These are phyloP conservation scores for Saxophila tyrrhenica DNA, from an alignment of 495 filamentous ascomycete species.

Conservation along the genomic window DNA sequence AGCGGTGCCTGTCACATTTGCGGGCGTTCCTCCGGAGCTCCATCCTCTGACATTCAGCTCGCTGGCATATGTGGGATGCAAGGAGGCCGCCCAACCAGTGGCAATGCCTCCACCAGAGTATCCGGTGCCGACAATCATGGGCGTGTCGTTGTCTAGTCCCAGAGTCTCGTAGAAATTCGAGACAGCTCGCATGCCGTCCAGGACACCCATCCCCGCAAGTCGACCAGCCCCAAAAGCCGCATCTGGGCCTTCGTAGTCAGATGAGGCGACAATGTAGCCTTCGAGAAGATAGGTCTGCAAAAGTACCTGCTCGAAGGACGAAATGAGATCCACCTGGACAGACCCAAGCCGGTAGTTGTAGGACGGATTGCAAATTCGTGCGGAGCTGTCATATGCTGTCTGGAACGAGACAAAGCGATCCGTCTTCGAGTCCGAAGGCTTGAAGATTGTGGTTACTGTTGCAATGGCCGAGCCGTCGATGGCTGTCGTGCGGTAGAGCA, in stretches of 20 bases:
- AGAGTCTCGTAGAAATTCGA: not conserved
- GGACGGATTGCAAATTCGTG: too few relatives aligned
- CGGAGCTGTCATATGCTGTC: too few relatives aligned
- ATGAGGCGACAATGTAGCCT: conserved; percentile 9
- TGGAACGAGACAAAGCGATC: too few relatives aligned
- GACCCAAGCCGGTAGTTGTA: too few relatives aligned
- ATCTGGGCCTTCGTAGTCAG: conserved; percentile 13
- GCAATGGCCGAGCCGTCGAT: too few relatives aligned
- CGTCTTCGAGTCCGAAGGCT: too few relatives aligned
- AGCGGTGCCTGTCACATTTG: too few relatives aligned
- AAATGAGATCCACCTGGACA: conserved; percentile 5
- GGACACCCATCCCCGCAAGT: not conserved
- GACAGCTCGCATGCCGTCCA: conserved; percentile 10
- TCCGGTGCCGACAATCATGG: conserved; percentile 1
- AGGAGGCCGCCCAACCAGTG: conserved; percentile 4
- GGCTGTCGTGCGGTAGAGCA: too few relatives aligned
- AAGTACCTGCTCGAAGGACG: not conserved
- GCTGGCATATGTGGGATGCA: conserved; percentile 6
- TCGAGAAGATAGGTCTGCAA: not conserved
- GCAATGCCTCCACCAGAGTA: conserved; percentile 12
- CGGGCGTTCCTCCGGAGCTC: conserved; percentile 1
- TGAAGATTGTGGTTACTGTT: too few relatives aligned
- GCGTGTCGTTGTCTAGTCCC: not conserved
- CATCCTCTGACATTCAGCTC: conserved; percentile 8
- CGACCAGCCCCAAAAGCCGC: conserved; percentile 7